phyloP scores from a whole-genome alignment of 331 rosid species.

The Pyrus hybrid region DNA sequence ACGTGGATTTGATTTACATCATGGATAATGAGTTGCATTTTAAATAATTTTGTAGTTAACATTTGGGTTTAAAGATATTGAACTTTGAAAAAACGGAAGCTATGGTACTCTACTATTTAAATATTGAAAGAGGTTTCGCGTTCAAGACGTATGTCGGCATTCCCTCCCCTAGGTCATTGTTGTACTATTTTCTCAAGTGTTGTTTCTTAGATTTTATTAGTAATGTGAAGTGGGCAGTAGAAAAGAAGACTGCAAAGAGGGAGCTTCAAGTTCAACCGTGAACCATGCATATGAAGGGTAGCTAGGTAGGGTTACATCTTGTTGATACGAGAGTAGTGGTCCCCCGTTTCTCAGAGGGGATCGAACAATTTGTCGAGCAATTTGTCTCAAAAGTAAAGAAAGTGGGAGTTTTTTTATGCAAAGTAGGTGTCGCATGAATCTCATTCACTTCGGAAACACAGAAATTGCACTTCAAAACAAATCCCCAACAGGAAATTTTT shows the following conservation, averaged over 20 bases:
- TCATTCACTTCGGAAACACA: not conserved
- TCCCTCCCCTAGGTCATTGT: no score
- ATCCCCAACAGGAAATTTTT: no score
- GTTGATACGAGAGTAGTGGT: not conserved
- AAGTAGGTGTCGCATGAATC: not conserved
- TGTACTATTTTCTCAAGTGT: no score
- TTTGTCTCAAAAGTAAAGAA: not conserved
- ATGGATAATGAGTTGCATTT: not conserved
- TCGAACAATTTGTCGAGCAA: not conserved
- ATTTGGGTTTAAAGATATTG: not conserved
- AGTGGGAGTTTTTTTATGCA: not conserved
- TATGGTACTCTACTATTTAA: not conserved
- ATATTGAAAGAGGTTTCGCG: no score
- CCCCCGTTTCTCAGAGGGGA: not conserved
- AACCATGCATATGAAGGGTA: not conserved
- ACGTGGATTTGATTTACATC: not conserved
- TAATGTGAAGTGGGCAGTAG: not conserved
- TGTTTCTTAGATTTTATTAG: no score
- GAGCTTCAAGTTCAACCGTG: not conserved
- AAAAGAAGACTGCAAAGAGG: not conserved
- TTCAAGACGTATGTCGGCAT: no score
- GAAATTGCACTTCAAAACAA: no score
- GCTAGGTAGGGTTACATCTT: not conserved
- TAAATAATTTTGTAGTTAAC: no score
- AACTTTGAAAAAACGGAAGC: not conserved